phyloP scores from a whole-genome alignment of 345 rosid species.

The Salix dunnii region DNA sequence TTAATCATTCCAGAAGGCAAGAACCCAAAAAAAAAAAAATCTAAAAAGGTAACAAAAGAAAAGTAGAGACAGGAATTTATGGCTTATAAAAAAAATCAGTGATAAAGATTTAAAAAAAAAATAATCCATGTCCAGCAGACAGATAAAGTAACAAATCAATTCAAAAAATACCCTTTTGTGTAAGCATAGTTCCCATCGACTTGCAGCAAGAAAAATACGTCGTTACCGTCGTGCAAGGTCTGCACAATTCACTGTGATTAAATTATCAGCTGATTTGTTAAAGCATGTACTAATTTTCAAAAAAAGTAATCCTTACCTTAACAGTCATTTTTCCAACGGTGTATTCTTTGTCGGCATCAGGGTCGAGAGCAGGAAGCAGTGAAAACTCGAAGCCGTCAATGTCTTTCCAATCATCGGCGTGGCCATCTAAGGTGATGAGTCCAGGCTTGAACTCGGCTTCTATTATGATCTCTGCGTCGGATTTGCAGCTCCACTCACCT shows the following conservation, averaged over 20 bases:
- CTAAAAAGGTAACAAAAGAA: not conserved
- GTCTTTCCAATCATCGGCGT: slow-evolving; percentile 75
- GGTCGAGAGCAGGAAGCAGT: slow-evolving; percentile 89
- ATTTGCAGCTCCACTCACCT: slow-evolving; percentile 84
- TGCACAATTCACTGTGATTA: slow-evolving; percentile 20
- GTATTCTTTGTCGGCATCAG: slow-evolving; percentile 73
- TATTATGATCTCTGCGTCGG: slow-evolving; percentile 54
- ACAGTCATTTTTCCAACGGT: slow-evolving; percentile 72
- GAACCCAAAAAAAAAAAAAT: not conserved
- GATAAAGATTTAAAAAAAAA: not conserved
- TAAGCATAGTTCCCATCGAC: slow-evolving; percentile 81
- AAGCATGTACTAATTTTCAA: not conserved
- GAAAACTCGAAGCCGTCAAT: slow-evolving; percentile 74
- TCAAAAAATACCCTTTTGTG: slow-evolving; percentile 62
- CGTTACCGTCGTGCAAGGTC: slow-evolving; percentile 92
- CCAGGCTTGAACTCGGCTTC: slow-evolving; percentile 73
- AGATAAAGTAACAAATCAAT: not conserved
- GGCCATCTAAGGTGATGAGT: slow-evolving; percentile 79
- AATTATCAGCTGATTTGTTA: not conserved
- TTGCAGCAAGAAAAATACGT: slow-evolving; percentile 75
- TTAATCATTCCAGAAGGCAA: not conserved
- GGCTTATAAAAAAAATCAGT: not conserved
- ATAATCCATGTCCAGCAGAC: not conserved
- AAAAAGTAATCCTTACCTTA: slow-evolving; percentile 46
- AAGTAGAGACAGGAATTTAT: slow-evolving; percentile 1